phyloP scores from a whole-genome alignment of 2,329 filamentous ascomycete species.

The Penicillium paneum region DNA sequence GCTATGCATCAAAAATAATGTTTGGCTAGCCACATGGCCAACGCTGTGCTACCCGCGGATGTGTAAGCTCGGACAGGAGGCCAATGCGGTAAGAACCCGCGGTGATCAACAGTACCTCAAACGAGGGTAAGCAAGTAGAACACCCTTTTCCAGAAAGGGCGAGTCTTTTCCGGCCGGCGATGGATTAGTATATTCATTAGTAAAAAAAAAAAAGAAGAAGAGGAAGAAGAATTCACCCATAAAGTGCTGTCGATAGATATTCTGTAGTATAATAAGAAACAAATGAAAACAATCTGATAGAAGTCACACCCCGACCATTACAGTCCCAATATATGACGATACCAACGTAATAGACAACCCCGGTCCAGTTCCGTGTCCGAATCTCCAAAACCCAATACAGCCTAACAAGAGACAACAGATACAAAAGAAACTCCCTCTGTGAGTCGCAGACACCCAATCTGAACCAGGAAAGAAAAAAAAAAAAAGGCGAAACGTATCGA shows the following conservation, averaged over 20 bases:
- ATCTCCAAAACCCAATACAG: background rate
- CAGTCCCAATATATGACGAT: conserved; percentile 4
- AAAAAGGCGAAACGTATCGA: background rate
- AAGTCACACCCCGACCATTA: background rate
- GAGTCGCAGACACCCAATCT: background rate
- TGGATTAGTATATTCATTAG: background rate
- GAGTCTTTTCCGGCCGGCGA: background rate
- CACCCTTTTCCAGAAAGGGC: background rate
- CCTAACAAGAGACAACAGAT: background rate
- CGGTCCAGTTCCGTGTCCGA: background rate
- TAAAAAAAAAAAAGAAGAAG: background rate
- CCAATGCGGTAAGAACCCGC: conserved; percentile 7
- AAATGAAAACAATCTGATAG: conserved; percentile 1
- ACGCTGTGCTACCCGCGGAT: conserved; percentile 4
- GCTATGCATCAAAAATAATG: conserved; percentile 5
- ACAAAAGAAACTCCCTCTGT: background rate
- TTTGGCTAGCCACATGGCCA: conserved; percentile 13
- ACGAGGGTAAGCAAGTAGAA: background rate
- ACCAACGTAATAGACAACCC: conserved; percentile 2
- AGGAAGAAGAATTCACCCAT: background rate
- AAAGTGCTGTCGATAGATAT: conserved; percentile 1
- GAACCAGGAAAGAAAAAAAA: background rate
- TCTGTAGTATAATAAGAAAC: conserved; percentile 4
- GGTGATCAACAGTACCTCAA: background rate
- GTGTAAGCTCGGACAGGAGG: conserved; percentile 3